A percentile compares a stretch with the other conserved stretches of the same genome.
These are phyloP conservation scores for Hericium rajendrae DNA, from an alignment of 768 basidiomycete species.

Conservation along the genomic window DNA sequence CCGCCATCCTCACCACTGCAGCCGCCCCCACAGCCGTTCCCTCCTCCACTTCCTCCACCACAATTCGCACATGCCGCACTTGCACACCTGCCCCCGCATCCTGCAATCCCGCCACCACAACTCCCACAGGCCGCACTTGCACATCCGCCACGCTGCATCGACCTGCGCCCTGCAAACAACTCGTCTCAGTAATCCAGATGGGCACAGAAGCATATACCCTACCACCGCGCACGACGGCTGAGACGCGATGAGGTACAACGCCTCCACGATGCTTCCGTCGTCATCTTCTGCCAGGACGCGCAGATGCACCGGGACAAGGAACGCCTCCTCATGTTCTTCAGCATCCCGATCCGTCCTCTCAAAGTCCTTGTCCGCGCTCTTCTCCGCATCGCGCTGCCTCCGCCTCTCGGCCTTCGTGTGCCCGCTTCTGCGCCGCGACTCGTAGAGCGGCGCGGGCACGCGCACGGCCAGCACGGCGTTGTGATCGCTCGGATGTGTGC, in stretches of 20 bases:
- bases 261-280: too few species aligned
- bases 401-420: background rate
- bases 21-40: background rate
- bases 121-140: background rate
- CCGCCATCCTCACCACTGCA: background rate
- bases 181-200: background rate
- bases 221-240: background rate
- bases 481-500: slow-evolving; percentile 48
- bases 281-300: slow-evolving; percentile 11
- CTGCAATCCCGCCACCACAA: background rate
- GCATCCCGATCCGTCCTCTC: slow-evolving; percentile 4
- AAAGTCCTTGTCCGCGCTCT: slow-evolving; percentile 14
- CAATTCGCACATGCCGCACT: background rate
- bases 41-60: background rate
- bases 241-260: too few species aligned
- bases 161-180: background rate
- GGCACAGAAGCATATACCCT: background rate
- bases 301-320: slow-evolving; percentile 31
- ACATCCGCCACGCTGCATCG: background rate
- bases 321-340: slow-evolving; percentile 23
- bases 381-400: slow-evolving; percentile 1
- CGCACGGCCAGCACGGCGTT: slow-evolving; percentile 27
- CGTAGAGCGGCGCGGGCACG: slow-evolving; percentile 13
- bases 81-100: background rate
- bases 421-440: background rate